These are phyloP conservation scores for Suhomyces taliae DNA, from an alignment of 1,139 yeast genomes.

Conservation along the genomic window DNA sequence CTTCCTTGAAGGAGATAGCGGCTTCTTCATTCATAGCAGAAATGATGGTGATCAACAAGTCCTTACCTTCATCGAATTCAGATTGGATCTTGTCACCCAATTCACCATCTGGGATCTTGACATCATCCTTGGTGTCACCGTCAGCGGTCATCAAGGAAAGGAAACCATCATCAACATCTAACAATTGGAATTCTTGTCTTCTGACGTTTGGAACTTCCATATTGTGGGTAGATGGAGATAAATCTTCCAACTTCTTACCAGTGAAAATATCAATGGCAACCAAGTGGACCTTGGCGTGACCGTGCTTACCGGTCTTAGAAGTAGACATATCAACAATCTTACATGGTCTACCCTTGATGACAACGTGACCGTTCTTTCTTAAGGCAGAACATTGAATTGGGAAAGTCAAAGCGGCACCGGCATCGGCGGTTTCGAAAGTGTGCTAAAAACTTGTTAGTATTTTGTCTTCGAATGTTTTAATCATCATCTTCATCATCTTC, in stretches of 20 bases:
- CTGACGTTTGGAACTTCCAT: constrained; percentile 98
- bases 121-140: constrained; percentile 99
- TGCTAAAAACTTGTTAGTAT: constrained; percentile 54
- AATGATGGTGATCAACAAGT: constrained; percentile 91
- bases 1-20: constrained; percentile 96
- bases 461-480: not conserved
- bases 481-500: not conserved
- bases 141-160: constrained; percentile 94
- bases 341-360: constrained; percentile 99
- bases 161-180: constrained; percentile 98
- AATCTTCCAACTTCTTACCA: constrained; percentile 98
- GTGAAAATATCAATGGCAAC: constrained; percentile 99
- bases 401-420: constrained; percentile 98
- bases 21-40: constrained; percentile 99
- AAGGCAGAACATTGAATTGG: constrained; percentile 99
- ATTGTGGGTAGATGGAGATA: constrained; percentile 99
- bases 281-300: constrained; percentile 99
- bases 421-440: constrained; percentile 96
- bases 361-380: constrained; percentile 99
- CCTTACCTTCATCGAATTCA: constrained; percentile 98
- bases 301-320: constrained; percentile 99
- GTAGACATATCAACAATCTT: constrained; percentile 99
- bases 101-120: constrained; percentile 97
- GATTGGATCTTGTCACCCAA: constrained; percentile 88
- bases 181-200: constrained; percentile 95